A percentile compares a stretch with the other conserved stretches of the same genome.
These are phyloP conservation scores for Pichia membranifaciens DNA, from an alignment of 805 yeast species.

Conservation along the genomic window DNA sequence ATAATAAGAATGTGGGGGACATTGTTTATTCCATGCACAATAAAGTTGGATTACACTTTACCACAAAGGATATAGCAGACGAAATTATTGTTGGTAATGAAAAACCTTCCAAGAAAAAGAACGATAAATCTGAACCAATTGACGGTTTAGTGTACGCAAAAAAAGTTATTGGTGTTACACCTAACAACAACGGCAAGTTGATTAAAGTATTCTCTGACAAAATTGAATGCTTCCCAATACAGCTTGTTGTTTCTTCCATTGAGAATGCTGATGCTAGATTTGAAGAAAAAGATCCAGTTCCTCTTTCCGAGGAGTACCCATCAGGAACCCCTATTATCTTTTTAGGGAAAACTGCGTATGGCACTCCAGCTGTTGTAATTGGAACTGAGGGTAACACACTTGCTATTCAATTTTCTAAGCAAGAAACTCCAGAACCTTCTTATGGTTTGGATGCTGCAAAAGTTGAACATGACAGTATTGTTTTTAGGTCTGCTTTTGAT, in stretches of 20 bases:
- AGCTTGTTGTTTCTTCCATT: conserved; percentile 71
- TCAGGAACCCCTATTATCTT: conserved; percentile 63
- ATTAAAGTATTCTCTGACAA: conserved; percentile 59
- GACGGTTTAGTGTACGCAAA: conserved; percentile 63
- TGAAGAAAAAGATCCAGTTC: conserved; percentile 63
- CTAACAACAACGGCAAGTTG: conserved; percentile 67
- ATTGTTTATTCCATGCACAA: conserved; percentile 40
- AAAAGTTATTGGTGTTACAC: conserved; percentile 70
- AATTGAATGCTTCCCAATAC: conserved; percentile 64
- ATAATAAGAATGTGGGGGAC: conserved; percentile 35
- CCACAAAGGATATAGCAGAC: conserved; percentile 8
- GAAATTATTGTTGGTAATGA: conserved; percentile 13
- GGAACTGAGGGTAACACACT: conserved; percentile 46
- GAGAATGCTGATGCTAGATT: conserved; percentile 69
- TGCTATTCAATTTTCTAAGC: conserved; percentile 48
- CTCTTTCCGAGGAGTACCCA: conserved; percentile 82
- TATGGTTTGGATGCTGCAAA: conserved; percentile 58
- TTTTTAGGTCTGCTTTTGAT: conserved; percentile 60
- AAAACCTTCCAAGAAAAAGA: not conserved
- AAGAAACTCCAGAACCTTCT: conserved; percentile 50
- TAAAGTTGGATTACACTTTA: conserved; percentile 45
- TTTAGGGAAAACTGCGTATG: conserved; percentile 83
- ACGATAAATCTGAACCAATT: conserved; percentile 26
- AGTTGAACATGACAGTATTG: conserved; percentile 48
- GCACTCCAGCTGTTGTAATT: conserved; percentile 64